Evolutionary conservation across 108 stramenopile species (phyloP), one percentile per base, ranked within the genome.

Genomic region (Cyclotella cryptica): DNA sequence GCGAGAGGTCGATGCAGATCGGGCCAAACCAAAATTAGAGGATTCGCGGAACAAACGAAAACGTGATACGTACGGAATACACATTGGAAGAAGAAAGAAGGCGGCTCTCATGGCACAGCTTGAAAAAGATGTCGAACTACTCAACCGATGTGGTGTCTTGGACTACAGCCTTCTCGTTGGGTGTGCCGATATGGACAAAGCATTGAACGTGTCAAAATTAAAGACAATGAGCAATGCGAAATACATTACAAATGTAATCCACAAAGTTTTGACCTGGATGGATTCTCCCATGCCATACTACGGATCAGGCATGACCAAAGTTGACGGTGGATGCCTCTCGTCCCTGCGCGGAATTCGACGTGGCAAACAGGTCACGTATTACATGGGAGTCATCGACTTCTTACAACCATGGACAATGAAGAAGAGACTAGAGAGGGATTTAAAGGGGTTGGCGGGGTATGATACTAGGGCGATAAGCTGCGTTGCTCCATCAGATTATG

Each of bases 321-420:
- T 96, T 15, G 80, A 92, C 61, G 90, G 90, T 40, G 96, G 96
- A 21, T 21, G 24, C 21, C 80, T 92, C n/a, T 76, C 91, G 18
- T 81, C 77, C 10, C 44, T 96, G 2, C 72, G 70, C 24, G 93
- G 96, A 27, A 83, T 69, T 12, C 87, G 93, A 22, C 67, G 46
- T 17, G 92, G 90, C 18, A 64, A 82, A 22, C 69, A 87, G 6
- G 89, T 88, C 13, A 68, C 89, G 12, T 93, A 86, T 57, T 97
- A 93, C 79, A 49, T 97, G 65, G 96, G 96, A 24, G 71, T 97
- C 46, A 97, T 97, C 60, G 96, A 97, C 71, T 97, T 97, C 71
- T 74, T 97, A 42, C 96, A 97, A 69, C 93, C 93, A 17, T 97
- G 91, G 91, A 88, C 86, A 21, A 45, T 73, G 10, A 71, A 84